These are phyloP conservation scores for Dothidotthia symphoricarpi DNA, from an alignment of 2,329 filamentous ascomycete species.

Conservation along the genomic window DNA sequence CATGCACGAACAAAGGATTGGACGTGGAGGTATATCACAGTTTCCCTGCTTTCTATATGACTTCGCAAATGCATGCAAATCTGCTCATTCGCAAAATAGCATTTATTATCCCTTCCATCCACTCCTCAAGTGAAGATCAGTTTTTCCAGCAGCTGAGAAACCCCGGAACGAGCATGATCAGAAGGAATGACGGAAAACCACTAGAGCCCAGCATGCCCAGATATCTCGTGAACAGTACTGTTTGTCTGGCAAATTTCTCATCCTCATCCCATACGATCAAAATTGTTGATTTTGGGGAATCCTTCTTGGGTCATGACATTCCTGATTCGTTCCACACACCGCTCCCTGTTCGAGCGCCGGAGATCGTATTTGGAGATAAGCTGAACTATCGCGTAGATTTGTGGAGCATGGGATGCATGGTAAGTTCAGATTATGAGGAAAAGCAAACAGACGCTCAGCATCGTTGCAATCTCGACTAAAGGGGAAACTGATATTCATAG, in stretches of 20 bases:
- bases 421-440: conserved; percentile 24
- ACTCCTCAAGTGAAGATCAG: conserved; percentile 14
- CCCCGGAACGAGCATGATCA: conserved; percentile 15
- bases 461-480: too few relatives aligned
- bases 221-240: conserved; percentile 20
- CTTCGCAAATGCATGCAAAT: conserved; percentile 18
- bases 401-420: conserved; percentile 43
- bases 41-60: background rate
- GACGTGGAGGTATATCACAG: conserved; percentile 25
- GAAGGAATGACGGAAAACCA: conserved; percentile 18
- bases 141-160: conserved; percentile 17
- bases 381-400: conserved; percentile 41
- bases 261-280: conserved; percentile 7
- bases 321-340: conserved; percentile 38
- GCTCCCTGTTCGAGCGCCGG: conserved; percentile 38
- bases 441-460: conserved; percentile 8
- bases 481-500: too few relatives aligned
- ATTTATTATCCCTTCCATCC: conserved; percentile 20
- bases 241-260: conserved; percentile 1
- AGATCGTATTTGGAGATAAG: conserved; percentile 40
- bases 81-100: conserved; percentile 29
- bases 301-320: conserved; percentile 25
- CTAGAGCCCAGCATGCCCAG: conserved; percentile 16
- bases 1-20: conserved; percentile 24
- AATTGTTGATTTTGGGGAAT: conserved; percentile 42